These are phyloP conservation scores for Starmerella ratchasimensis DNA, from an alignment of 805 yeast genomes.

Conservation along the genomic window DNA sequence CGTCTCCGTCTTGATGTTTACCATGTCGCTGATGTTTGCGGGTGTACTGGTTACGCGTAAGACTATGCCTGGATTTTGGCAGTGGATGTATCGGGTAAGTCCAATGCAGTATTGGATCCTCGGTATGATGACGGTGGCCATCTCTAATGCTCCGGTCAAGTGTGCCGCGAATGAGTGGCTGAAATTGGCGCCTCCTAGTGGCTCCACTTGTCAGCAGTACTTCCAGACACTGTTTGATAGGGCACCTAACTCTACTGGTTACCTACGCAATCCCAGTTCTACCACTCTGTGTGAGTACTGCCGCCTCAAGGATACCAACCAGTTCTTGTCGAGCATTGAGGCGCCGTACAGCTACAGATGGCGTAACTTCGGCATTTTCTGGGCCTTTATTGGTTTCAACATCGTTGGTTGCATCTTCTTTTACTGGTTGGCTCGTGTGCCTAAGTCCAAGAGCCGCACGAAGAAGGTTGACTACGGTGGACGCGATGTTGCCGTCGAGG, in stretches of 20 bases:
- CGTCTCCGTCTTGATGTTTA: constrained; percentile 40
- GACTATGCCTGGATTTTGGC: constrained; percentile 71
- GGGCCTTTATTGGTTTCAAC: constrained; percentile 47
- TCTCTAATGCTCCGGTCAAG: constrained; percentile 38
- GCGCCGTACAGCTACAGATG: constrained; percentile 39
- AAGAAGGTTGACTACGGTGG: constrained; percentile 15
- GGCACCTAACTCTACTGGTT: constrained; percentile 34
- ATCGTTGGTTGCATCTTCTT: constrained; percentile 24
- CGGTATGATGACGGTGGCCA: constrained; percentile 35
- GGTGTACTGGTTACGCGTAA: constrained; percentile 49
- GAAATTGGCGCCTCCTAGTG: constrained; percentile 40
- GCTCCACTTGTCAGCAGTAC: constrained; percentile 51
- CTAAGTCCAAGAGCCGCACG: constrained; percentile 21
- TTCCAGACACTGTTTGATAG: constrained; percentile 31
- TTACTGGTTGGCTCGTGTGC: constrained; percentile 26
- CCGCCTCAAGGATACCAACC: constrained; percentile 30
- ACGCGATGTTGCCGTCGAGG: constrained; percentile 18
- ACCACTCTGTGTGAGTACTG: constrained; percentile 33
- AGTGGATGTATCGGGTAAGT: constrained; percentile 62
- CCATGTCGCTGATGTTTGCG: constrained; percentile 49
- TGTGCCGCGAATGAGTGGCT: constrained; percentile 40
- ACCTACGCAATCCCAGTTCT: constrained; percentile 40
- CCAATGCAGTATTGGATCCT: constrained; percentile 59
- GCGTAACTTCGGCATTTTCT: constrained; percentile 54
- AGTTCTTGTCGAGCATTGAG: constrained; percentile 32